phyloP scores from a whole-genome alignment of 306 rosid species.

The Glycine soja region DNA sequence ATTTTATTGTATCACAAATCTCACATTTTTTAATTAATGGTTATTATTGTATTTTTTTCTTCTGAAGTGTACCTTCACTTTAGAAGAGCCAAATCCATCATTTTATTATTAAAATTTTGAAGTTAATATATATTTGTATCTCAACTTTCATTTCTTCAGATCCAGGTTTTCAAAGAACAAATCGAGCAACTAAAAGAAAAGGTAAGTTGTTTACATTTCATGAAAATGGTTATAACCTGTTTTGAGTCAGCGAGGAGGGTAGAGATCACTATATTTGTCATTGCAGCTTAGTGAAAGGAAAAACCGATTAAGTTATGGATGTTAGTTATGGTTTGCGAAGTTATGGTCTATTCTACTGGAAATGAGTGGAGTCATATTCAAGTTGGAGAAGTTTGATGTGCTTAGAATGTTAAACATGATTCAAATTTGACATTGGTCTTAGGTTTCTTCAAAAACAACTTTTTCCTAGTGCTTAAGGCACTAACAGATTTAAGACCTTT shows the following conservation, averaged over 20 bases:
- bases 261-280: neutral
- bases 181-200: slow-evolving; percentile 65
- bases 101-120: neutral
- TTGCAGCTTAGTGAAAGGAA: neutral
- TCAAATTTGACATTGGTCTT: neutral
- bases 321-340: neutral
- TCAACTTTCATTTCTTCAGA: slow-evolving; percentile 51
- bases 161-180: slow-evolving; percentile 65
- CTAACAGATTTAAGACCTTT: too few relatives aligned
- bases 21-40: too few relatives aligned
- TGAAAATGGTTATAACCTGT: neutral
- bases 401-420: neutral
- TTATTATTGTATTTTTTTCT: too few relatives aligned
- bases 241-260: too few relatives aligned
- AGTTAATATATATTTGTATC: neutral
- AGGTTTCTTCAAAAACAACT: neutral
- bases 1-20: too few relatives aligned
- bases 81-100: neutral
- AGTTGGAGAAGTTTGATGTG: neutral
- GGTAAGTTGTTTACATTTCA: slow-evolving; percentile 48
- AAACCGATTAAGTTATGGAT: neutral
- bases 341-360: neutral
- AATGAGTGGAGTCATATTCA: neutral
- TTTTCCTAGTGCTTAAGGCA: neutral
- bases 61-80: too few relatives aligned